Evolutionary conservation across 352 stramenopile species (phyloP), one percentile per base, ranked within the genome.

Genomic region (Sclerospora graminicola): DNA sequence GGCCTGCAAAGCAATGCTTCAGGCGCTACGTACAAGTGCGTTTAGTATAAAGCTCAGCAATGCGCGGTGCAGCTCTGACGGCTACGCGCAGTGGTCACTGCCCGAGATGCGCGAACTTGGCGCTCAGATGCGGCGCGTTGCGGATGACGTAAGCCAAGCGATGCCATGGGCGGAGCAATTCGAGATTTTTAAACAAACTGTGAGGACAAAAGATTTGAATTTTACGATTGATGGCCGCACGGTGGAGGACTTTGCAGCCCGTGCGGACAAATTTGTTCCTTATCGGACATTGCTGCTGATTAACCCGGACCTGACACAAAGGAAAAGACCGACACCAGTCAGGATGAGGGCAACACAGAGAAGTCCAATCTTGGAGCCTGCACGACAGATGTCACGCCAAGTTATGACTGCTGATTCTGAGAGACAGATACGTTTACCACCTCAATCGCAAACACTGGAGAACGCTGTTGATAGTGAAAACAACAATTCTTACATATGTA

Each of bases 81-180:
- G 45, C n/a, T 52, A 18, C 23, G 41, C 41, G 19, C 54, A 63
- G 37, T 63, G 54, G 54, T 43, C 44, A 23, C 35, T 58, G 14
- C 5, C n/a, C 14, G 54, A 63, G 32, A 63, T 63, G 54, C 49
- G 30, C 23, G 49, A 51, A 34, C 39, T 63, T 5, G 54, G 54
- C 1, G 37, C 36, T n/a, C 54, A 53, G 23, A 63, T 63, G 54
- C 41, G 45, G 14, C 34, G 19, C 21, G 32, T 59, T 3, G 40
- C 38, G n/a, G 44, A 53, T 23, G 44, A 45, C 5, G 6, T 39
- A 19, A 40, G n/a, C 27, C 44, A 10, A 27, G 20, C 27, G n/a
- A 13, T 26, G 40, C 20, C 24, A 16, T 63, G 54, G 54, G 14
- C 18, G 5, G 36, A 18, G 15, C 54, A 56, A 24, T 20, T 63